Evolutionary conservation across 371 early-diverging fungal genomes (phyloP).

Genomic region (Rhizomucor miehei): DNA sequence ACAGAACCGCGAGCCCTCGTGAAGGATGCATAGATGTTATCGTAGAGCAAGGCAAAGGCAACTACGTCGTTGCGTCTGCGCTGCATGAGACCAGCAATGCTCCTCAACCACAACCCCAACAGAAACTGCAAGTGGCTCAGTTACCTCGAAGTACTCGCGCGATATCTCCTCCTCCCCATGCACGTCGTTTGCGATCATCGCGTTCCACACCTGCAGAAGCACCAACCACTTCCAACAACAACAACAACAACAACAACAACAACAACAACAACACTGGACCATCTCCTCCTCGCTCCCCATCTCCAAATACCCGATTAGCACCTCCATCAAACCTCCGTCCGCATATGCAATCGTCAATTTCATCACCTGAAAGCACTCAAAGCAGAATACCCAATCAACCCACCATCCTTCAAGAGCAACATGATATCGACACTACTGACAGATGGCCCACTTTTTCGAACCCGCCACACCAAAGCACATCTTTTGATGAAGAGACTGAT

Average conservation of each 20-base stretch:
- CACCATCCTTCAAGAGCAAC: neutral
- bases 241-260: neutral
- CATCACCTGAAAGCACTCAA: neutral
- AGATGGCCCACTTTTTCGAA: neutral
- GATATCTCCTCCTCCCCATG: conserved; percentile 1
- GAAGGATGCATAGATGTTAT: conserved; percentile 51
- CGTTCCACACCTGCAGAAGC: conserved; percentile 4
- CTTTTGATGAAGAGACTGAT: conserved; percentile 15
- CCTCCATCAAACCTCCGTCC: neutral
- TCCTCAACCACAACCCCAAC: conserved; percentile 5
- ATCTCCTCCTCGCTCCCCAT: neutral
- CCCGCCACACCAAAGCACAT: too few species aligned
- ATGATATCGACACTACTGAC: neutral
- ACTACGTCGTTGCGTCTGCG: conserved; percentile 34
- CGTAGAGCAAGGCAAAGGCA: conserved; percentile 43
- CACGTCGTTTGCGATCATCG: conserved; percentile 1
- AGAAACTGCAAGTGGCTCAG: neutral
- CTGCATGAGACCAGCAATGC: neutral
- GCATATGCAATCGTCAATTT: too few species aligned
- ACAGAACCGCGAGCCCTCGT: conserved; percentile 15
- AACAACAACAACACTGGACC: neutral
- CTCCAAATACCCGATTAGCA: neutral
- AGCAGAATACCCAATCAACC: neutral
- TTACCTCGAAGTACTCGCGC: neutral
- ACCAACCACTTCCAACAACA: neutral